Evolutionary conservation across 257 asterid genomes (phyloP).

Genomic region (Nicotiana attenuata): DNA sequence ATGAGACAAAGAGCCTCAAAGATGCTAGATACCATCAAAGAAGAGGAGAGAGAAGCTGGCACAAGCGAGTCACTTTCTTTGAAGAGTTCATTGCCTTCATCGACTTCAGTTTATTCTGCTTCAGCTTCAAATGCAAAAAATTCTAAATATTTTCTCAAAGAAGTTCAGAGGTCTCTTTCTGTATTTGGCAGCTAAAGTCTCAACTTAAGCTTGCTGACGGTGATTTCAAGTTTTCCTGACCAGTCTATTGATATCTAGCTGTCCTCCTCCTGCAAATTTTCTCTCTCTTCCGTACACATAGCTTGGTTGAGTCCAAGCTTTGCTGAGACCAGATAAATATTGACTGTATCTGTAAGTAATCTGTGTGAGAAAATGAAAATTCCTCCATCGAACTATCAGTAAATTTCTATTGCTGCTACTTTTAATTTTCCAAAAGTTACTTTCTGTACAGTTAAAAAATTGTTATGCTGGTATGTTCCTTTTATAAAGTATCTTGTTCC

Average conservation of each 20-base stretch:
- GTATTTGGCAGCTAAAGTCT: constrained; percentile 12
- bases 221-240: not conserved
- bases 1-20: constrained; percentile 47
- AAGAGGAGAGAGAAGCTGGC: constrained; percentile 53
- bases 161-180: constrained; percentile 18
- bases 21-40: constrained; percentile 62
- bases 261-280: not conserved
- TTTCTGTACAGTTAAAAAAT: not conserved
- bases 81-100: not conserved
- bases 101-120: not conserved
- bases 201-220: not conserved
- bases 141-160: constrained; percentile 9
- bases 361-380: not conserved
- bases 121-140: not conserved
- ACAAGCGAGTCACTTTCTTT: constrained; percentile 7
- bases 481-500: not conserved
- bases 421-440: not conserved
- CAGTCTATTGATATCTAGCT: not conserved
- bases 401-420: not conserved
- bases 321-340: constrained; percentile 1
- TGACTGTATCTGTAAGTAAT: not conserved
- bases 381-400: not conserved
- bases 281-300: not conserved
- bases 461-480: no score
- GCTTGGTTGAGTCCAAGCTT: not conserved